Evolutionary conservation across 2,329 filamentous ascomycete genomes (phyloP).

Genomic region (Bipolaris sorokiniana): DNA sequence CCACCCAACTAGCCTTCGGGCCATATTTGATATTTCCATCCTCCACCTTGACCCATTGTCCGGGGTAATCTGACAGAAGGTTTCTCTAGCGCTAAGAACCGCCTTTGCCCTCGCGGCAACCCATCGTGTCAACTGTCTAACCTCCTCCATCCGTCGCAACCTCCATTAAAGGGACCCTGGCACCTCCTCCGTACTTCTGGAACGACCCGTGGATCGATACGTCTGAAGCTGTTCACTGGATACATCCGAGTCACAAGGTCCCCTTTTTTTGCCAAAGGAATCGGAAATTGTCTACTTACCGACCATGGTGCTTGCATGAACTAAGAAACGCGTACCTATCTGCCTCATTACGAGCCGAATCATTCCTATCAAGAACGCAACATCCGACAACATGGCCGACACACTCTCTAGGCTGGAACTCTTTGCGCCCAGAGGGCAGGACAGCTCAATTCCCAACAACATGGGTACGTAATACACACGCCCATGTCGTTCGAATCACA

Average conservation of each 20-base stretch:
- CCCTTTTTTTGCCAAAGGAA: neutral
- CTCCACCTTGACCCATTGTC: constrained; percentile 10
- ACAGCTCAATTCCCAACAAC: constrained; percentile 38
- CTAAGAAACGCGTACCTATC: constrained; percentile 12
- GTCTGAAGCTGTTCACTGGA: neutral
- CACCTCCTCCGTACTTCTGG: neutral
- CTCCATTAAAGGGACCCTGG: neutral
- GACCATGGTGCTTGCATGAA: constrained; percentile 26
- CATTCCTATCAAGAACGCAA: constrained; percentile 13
- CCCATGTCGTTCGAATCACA: neutral
- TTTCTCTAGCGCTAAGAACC: constrained; percentile 11
- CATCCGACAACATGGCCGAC: constrained; percentile 13
- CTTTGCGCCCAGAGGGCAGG: constrained; percentile 24
- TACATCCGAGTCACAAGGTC: constrained; percentile 9
- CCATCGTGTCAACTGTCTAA: constrained; percentile 4
- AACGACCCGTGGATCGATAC: too few species aligned
- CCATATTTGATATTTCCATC: constrained; percentile 12
- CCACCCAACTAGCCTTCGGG: constrained; percentile 5
- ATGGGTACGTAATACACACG: constrained; percentile 18
- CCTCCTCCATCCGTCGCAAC: constrained; percentile 4
- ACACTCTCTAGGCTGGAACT: constrained; percentile 16
- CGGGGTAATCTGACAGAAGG: constrained; percentile 9
- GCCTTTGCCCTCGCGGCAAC: constrained; percentile 7
- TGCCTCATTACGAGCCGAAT: constrained; percentile 5
- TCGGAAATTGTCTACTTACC: constrained; percentile 13